Percentiles rank a stretch among this genome's conserved stretches.
phyloP scores from a whole-genome alignment of 495 filamentous ascomycete genomes.

The Rostrohypoxylon terebratum region DNA sequence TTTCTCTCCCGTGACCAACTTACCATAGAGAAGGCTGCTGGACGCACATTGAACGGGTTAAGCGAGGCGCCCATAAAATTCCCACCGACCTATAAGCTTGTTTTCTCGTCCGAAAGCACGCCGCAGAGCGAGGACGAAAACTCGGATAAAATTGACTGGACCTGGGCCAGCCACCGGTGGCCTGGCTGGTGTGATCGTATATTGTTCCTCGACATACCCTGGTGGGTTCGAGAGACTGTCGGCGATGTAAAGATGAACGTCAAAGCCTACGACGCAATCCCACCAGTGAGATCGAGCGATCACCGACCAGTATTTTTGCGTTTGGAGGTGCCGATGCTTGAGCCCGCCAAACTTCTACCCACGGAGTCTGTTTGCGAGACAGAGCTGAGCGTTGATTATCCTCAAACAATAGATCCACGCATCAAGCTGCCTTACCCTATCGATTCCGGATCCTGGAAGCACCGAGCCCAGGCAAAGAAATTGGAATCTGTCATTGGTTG shows the following conservation, averaged over 20 bases:
- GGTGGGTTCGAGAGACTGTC: constrained; percentile 50
- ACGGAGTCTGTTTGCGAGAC: constrained; percentile 29
- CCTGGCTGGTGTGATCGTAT: constrained; percentile 96
- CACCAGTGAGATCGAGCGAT: constrained; percentile 80
- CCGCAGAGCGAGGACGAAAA: constrained; percentile 49
- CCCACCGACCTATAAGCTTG: constrained; percentile 92
- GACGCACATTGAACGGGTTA: constrained; percentile 78
- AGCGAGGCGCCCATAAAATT: constrained; percentile 80
- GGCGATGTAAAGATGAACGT: constrained; percentile 58
- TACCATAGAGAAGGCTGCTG: constrained; percentile 70
- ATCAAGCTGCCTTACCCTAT: constrained; percentile 54
- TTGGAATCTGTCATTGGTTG: constrained; percentile 60
- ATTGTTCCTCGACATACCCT: constrained; percentile 75
- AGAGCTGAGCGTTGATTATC: constrained; percentile 12
- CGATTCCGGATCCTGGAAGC: constrained; percentile 59
- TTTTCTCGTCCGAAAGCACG: constrained; percentile 56
- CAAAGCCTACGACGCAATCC: constrained; percentile 76
- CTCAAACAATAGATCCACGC: constrained; percentile 49
- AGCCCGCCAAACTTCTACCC: constrained; percentile 45
- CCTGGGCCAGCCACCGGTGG: constrained; percentile 82
- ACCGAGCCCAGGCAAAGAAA: constrained; percentile 53
- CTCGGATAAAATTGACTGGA: constrained; percentile 67
- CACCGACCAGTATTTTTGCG: constrained; percentile 84
- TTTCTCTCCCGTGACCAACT: constrained; percentile 83
- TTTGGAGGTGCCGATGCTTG: constrained; percentile 66